Evolutionary conservation across 768 basidiomycete species (phyloP).

Genomic region (Rhizopogon sp.): DNA sequence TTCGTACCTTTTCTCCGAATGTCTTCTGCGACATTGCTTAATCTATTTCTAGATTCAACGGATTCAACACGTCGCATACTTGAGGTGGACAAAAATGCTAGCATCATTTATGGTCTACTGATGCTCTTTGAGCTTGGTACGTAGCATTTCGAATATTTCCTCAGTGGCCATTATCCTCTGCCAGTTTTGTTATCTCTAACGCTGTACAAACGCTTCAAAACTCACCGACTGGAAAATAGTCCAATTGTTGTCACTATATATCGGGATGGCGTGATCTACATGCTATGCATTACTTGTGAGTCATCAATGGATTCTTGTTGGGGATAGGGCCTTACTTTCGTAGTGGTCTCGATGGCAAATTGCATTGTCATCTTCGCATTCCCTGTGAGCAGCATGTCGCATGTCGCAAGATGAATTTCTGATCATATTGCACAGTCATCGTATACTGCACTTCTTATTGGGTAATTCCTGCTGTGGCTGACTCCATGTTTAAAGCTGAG

Average conservation of each 20-base stretch:
- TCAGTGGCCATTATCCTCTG: background rate
- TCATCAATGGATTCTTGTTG: background rate
- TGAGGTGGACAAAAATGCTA: background rate
- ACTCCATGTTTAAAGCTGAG: no score
- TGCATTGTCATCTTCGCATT: background rate
- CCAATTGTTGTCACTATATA: background rate
- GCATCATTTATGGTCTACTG: background rate
- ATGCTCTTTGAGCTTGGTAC: background rate
- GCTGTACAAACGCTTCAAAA: background rate
- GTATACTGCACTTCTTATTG: background rate
- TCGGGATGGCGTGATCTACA: background rate
- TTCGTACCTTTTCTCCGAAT: background rate
- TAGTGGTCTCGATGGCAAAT: background rate
- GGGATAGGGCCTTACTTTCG: background rate
- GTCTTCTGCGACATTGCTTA: background rate
- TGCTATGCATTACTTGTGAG: background rate
- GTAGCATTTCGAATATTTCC: background rate
- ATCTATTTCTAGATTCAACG: no score
- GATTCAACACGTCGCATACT: background rate
- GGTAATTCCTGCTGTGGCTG: background rate
- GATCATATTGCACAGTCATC: background rate
- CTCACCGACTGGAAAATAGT: background rate
- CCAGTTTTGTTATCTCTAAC: background rate
- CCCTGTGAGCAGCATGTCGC: background rate
- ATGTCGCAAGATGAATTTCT: background rate